Conservation (phyloP, 257 asterid genomes). For the Ophiorrhiza pumila region DNA sequence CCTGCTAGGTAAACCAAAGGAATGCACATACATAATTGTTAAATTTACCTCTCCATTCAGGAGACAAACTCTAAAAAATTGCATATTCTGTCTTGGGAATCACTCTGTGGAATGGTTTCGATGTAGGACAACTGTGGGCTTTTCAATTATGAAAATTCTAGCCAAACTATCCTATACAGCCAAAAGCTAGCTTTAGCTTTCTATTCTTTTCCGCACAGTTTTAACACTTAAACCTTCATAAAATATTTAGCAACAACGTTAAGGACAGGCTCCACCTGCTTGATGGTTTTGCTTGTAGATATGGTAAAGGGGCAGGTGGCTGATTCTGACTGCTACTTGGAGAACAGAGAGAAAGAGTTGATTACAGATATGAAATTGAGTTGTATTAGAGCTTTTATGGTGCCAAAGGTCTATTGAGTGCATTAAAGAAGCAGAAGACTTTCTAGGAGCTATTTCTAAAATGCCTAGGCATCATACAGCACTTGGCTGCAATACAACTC, state of each 20-base stretch:
- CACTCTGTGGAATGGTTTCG: background rate
- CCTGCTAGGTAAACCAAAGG: background rate
- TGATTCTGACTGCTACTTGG: background rate
- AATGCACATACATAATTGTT: background rate
- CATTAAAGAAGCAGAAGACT: background rate
- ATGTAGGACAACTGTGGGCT: background rate
- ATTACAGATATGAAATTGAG: background rate
- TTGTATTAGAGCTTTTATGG: background rate
- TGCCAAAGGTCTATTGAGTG: background rate
- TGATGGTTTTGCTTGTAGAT: background rate
- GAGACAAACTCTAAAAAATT: background rate
- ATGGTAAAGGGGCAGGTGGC: background rate
- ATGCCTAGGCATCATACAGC: background rate
- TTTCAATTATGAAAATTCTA: background rate
- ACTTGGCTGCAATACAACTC: too few species aligned
- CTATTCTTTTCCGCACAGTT: background rate
- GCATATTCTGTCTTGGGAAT: background rate
- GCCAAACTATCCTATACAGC: background rate
- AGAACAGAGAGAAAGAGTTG: background rate
- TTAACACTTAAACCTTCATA: background rate
- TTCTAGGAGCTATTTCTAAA: background rate
- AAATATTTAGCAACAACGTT: background rate
- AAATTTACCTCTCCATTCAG: background rate
- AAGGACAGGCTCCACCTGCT: background rate
- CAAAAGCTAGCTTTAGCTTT: background rate